Base-by-base conservation (phyloP, 192 early-diverging fungal genomes). In the Gigaspora rosea region DNA sequence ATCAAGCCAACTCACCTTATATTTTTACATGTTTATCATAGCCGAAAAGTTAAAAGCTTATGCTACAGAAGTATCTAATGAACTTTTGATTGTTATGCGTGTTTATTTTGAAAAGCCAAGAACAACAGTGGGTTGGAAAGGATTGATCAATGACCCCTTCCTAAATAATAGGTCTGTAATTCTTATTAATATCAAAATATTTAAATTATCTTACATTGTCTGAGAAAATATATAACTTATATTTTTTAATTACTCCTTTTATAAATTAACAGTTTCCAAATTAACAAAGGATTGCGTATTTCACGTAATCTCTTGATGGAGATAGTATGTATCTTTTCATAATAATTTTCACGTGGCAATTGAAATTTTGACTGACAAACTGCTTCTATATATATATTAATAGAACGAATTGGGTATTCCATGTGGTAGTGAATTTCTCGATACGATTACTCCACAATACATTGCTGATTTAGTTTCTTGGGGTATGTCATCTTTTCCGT, bases 121-220 rank as follows among this genome's bases (percentile, higher is more conserved):
- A 73, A 92, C 91, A 12, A 94, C 91, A 16, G 88, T 95, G 12
- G 95, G 95, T 18, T 98, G 96, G 96, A 97, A 97, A 82, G 97
- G 96, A 33, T 86, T 97, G 49, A 97, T 94, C 80, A 93, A 93
- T 80, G 93, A 93, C 74, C 92, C 93, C 33, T 81, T 86, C 33
- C 82, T 93, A 48, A 90, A 94, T 80, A 86, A 88, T 83, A 85
- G 85, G 85, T 84, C 79, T 18, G 18, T 15, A 18, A 56, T 15
- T 11, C 12, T 56, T 56, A 56, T 56, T 18, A 54, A 54, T 18
- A 0, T 54, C 18, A 54, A 16, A 12, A 51, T 11, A 8, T 51
- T 51, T 54, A 54, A 54, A 54, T 54, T 54, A 12, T 2, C 2
- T 16, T 16, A 16, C 1, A 8, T 8, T 11, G 77, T 22, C 13